phyloP scores from a whole-genome alignment of 2,329 filamentous ascomycete species.

The Aspergillus hiratsukae region DNA sequence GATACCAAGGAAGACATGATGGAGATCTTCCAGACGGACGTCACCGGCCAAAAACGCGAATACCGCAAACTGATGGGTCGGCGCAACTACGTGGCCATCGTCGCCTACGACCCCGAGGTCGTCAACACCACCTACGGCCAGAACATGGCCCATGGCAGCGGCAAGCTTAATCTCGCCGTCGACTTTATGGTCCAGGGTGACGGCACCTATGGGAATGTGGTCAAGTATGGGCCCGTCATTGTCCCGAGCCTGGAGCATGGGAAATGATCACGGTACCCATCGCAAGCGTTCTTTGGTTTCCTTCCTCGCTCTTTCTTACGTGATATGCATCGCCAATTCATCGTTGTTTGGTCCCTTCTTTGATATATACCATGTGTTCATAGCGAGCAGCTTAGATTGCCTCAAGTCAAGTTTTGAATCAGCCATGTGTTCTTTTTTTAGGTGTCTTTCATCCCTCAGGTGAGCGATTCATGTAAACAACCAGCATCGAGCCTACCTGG shows the following conservation, averaged over 20 bases:
- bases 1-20: slow-evolving; percentile 99
- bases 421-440: slow-evolving; percentile 1
- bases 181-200: slow-evolving; percentile 98
- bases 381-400: background rate
- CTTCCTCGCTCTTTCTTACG: background rate
- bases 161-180: slow-evolving; percentile 77
- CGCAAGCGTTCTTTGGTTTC: background rate
- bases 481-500: background rate
- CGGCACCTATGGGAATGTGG: slow-evolving; percentile 71
- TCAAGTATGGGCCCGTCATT: slow-evolving; percentile 96
- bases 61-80: slow-evolving; percentile 89
- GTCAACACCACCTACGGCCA: slow-evolving; percentile 48
- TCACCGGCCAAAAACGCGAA: slow-evolving; percentile 75
- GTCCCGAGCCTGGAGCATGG: slow-evolving; percentile 81
- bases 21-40: slow-evolving; percentile 96
- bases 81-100: slow-evolving; percentile 85
- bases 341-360: background rate
- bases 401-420: background rate
- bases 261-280: slow-evolving; percentile 36
- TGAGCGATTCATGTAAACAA: background rate
- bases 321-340: background rate
- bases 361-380: background rate
- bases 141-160: slow-evolving; percentile 17
- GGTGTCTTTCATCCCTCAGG: background rate
- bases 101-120: slow-evolving; percentile 88